Conservation (phyloP, 1,139 yeast species). For the Hanseniaspora uvarum region DNA sequence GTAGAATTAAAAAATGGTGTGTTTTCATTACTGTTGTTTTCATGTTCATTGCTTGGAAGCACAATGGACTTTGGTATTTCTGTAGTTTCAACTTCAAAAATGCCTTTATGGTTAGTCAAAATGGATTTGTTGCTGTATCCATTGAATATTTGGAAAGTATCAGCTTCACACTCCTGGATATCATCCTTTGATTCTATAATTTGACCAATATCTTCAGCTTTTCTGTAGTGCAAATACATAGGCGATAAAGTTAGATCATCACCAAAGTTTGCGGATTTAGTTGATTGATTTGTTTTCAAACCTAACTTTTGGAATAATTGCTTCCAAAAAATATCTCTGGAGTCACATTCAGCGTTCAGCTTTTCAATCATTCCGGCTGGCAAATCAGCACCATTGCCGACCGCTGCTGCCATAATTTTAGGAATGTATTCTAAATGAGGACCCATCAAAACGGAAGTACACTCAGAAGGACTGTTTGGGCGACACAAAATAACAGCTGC, state of each 20-base stretch:
- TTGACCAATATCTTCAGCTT: slow-evolving; percentile 36
- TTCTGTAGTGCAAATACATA: slow-evolving; percentile 27
- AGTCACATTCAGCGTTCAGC: slow-evolving; percentile 38
- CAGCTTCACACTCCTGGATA: slow-evolving; percentile 22
- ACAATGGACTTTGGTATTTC: slow-evolving; percentile 45
- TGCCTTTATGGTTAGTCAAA: slow-evolving; percentile 30
- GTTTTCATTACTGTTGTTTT: slow-evolving; percentile 22
- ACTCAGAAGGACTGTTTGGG: slow-evolving; percentile 48
- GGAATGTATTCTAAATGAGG: slow-evolving; percentile 84
- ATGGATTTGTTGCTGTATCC: slow-evolving; percentile 17
- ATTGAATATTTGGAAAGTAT: slow-evolving; percentile 30
- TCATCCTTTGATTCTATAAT: slow-evolving; percentile 11
- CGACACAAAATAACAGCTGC: slow-evolving; percentile 67
- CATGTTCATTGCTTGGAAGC: slow-evolving; percentile 30
- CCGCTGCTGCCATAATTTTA: slow-evolving; percentile 36
- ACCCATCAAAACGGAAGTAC: slow-evolving; percentile 70
- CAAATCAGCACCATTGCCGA: slow-evolving; percentile 30
- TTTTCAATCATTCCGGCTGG: slow-evolving; percentile 32
- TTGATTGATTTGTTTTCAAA: slow-evolving; percentile 48
- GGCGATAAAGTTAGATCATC: slow-evolving; percentile 66
- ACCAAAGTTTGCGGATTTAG: slow-evolving; percentile 28
- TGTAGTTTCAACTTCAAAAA: slow-evolving; percentile 41
- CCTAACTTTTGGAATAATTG: slow-evolving; percentile 52
- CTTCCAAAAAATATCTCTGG: slow-evolving; percentile 47
- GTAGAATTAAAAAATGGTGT: slow-evolving; percentile 68